Evolutionary conservation across 192 early-diverging fungal species (phyloP).

Genomic region (Dissophora globulifera): DNA sequence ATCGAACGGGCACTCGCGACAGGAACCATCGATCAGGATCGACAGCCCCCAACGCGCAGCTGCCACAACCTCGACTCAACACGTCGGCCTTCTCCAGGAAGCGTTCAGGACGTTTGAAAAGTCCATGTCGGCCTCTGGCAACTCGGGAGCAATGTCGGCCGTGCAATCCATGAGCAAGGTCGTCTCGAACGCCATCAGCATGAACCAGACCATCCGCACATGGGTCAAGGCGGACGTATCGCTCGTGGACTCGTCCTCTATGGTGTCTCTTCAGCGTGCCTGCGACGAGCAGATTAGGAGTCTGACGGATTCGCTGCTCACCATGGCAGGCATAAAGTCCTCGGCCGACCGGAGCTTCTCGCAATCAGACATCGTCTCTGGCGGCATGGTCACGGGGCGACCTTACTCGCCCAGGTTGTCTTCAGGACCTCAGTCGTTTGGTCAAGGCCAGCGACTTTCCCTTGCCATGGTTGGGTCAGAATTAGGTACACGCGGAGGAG

Average conservation of each 20-base stretch:
- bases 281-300: slow-evolving; percentile 47
- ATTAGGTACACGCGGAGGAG: slow-evolving; percentile 7
- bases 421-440: slow-evolving; percentile 4
- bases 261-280: slow-evolving; percentile 28
- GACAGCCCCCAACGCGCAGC: slow-evolving; percentile 1
- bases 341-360: not conserved
- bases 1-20: not conserved
- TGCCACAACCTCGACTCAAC: slow-evolving; percentile 10
- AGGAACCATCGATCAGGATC: slow-evolving; percentile 8
- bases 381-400: slow-evolving; percentile 1
- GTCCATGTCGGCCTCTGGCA: not conserved
- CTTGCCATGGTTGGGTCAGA: slow-evolving; percentile 26
- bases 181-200: slow-evolving; percentile 26
- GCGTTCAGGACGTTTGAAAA: slow-evolving; percentile 44
- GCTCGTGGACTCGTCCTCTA: slow-evolving; percentile 40
- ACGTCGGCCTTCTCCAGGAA: slow-evolving; percentile 26
- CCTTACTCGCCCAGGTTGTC: slow-evolving; percentile 24
- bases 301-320: slow-evolving; percentile 32
- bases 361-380: slow-evolving; percentile 6
- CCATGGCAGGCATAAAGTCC: slow-evolving; percentile 1
- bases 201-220: slow-evolving; percentile 40
- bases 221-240: slow-evolving; percentile 39
- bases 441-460: slow-evolving; percentile 23
- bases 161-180: slow-evolving; percentile 25
- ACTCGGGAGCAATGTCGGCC: not conserved